These are phyloP conservation scores for Odonthalia washingtoniensis DNA, from an alignment of 31 red algal species.

Conservation along the genomic window DNA sequence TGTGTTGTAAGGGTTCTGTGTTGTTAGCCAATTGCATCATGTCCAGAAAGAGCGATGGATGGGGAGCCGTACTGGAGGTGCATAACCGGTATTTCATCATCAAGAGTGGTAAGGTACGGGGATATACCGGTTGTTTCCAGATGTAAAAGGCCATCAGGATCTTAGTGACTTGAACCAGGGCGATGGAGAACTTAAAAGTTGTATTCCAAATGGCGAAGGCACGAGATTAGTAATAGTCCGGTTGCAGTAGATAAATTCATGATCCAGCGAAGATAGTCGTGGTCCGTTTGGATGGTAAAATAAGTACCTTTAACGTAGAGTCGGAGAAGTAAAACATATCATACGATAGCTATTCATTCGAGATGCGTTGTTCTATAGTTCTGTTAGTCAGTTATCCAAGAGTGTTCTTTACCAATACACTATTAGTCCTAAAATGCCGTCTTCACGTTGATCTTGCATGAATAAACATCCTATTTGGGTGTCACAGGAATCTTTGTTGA, in stretches of 20 bases:
- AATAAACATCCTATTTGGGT: constrained; percentile 13
- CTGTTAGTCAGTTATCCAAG: neutral
- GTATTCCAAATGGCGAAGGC: constrained; percentile 5
- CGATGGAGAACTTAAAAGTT: constrained; percentile 15
- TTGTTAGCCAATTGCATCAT: too few species aligned
- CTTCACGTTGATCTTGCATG: constrained; percentile 33
- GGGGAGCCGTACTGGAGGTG: too few species aligned
- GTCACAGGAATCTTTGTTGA: constrained; percentile 37
- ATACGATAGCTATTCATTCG: constrained; percentile 27
- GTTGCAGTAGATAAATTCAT: neutral
- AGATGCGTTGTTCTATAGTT: constrained; percentile 16
- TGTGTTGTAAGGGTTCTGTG: too few species aligned
- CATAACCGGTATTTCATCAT: too few species aligned
- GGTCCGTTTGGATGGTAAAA: neutral
- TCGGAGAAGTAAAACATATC: neutral
- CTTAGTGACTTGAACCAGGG: neutral
- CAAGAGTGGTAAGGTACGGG: too few species aligned
- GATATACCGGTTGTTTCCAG: neutral
- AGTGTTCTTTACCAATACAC: constrained; percentile 34
- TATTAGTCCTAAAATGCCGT: neutral
- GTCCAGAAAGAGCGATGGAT: too few species aligned
- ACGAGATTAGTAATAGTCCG: neutral
- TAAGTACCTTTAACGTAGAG: constrained; percentile 2
- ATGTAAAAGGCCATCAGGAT: neutral
- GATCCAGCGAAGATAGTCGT: too few species aligned